Conservation (phyloP, 257 asterid genomes). For the Solanum phureja region DNA sequence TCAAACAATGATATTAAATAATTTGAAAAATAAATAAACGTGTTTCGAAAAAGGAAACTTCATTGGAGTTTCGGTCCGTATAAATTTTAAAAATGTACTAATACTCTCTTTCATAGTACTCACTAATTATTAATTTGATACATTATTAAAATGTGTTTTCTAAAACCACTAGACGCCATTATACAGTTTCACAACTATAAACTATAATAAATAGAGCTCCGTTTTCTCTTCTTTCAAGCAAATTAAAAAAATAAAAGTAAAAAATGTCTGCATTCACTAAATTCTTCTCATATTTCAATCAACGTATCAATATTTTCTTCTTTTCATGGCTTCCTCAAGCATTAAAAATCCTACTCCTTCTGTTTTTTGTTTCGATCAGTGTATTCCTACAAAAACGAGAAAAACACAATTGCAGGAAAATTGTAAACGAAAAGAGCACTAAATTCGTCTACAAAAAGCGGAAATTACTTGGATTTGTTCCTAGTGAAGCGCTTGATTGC, state of each 20-base stretch:
- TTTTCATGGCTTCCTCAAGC: conserved; percentile 27
- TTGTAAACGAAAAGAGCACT: conserved; percentile 26
- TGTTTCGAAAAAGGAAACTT: neutral
- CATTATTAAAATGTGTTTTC: too few relatives aligned
- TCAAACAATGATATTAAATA: neutral
- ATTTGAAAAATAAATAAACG: neutral
- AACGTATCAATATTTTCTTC: conserved; percentile 11
- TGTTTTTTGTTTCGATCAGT: conserved; percentile 6
- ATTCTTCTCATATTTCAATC: conserved; percentile 10
- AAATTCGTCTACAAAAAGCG: conserved; percentile 13
- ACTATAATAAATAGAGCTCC: neutral
- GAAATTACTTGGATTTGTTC: neutral
- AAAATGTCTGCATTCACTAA: conserved; percentile 29
- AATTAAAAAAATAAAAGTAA: neutral
- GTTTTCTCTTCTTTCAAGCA: neutral
- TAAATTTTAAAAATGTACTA: too few relatives aligned
- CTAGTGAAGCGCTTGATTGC: neutral
- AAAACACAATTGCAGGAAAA: conserved; percentile 13
- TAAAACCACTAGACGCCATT: too few relatives aligned
- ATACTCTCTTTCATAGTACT: too few relatives aligned
- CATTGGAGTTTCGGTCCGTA: neutral
- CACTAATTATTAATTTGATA: too few relatives aligned
- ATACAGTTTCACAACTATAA: neutral
- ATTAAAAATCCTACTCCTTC: conserved; percentile 18
- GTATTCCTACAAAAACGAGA: conserved; percentile 1